Percentiles rank a stretch among this genome's conserved stretches.
phyloP scores from a whole-genome alignment of 2,329 filamentous ascomycete genomes.

The Penicillium sp. region DNA sequence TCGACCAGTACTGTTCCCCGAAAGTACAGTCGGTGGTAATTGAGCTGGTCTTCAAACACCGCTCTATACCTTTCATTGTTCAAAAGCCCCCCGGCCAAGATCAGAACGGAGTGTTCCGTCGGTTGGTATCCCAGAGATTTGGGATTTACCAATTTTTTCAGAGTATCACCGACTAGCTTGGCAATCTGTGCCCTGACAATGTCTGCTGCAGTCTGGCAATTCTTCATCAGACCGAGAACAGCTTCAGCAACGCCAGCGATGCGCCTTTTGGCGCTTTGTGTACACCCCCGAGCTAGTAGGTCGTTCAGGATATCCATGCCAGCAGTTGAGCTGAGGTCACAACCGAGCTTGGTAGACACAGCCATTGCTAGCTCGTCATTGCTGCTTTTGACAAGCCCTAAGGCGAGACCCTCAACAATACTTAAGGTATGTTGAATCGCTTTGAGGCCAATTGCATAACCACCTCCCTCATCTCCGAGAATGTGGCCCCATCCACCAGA shows the following conservation, averaged over 20 bases:
- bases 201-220: conserved; percentile 3
- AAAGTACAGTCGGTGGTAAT: conserved; percentile 8
- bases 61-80: conserved; percentile 18
- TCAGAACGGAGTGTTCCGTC: conserved; percentile 11
- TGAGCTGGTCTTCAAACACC: conserved; percentile 7
- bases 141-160: conserved; percentile 16
- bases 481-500: conserved; percentile 49
- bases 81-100: conserved; percentile 25
- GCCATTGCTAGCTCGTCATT: conserved; percentile 14
- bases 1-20: conserved; percentile 11
- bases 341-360: conserved; percentile 16
- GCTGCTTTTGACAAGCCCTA: conserved; percentile 8
- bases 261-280: conserved; percentile 13
- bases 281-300: conserved; percentile 12
- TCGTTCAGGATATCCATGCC: conserved; percentile 20
- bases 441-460: conserved; percentile 43
- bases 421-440: conserved; percentile 37
- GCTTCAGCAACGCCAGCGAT: conserved; percentile 20
- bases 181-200: conserved; percentile 17
- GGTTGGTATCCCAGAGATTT: conserved; percentile 9
- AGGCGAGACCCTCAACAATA: conserved; percentile 28
- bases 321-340: neutral
- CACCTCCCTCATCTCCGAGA: conserved; percentile 48
- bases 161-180: conserved; percentile 12
- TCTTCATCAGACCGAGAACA: conserved; percentile 9